These are phyloP conservation scores for Trifolium dubium DNA, from an alignment of 306 rosid species.

Conservation along the genomic window DNA sequence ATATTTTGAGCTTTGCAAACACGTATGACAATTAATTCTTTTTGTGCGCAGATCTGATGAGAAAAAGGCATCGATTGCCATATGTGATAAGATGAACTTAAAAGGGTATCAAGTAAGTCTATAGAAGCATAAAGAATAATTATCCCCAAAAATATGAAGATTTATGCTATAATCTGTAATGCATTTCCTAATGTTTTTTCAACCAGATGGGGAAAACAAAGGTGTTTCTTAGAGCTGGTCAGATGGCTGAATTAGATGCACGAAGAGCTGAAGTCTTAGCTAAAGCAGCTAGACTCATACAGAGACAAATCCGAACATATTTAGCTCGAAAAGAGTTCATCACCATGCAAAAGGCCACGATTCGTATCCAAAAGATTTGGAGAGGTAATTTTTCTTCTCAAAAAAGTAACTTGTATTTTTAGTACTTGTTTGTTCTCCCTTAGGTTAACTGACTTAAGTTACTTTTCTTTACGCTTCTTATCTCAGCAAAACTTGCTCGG, in stretches of 20 bases:
- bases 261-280: slow-evolving; percentile 84
- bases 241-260: slow-evolving; percentile 93
- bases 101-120: slow-evolving; percentile 82
- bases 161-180: slow-evolving; percentile 24
- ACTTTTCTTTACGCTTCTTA: slow-evolving; percentile 18
- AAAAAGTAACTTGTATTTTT: slow-evolving; percentile 10
- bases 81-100: slow-evolving; percentile 77
- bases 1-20: neutral
- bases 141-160: neutral
- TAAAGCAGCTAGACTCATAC: slow-evolving; percentile 70
- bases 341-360: slow-evolving; percentile 60
- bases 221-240: slow-evolving; percentile 91
- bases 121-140: slow-evolving; percentile 15
- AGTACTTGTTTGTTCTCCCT: neutral
- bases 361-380: slow-evolving; percentile 72
- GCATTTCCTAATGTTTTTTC: slow-evolving; percentile 20
- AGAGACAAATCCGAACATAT: slow-evolving; percentile 80
- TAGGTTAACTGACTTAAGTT: slow-evolving; percentile 27
- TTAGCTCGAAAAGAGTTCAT: slow-evolving; percentile 76
- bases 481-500: slow-evolving; percentile 74
- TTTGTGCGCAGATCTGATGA: slow-evolving; percentile 70
- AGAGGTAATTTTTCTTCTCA: slow-evolving; percentile 57
- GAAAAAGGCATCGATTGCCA: slow-evolving; percentile 74
- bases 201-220: slow-evolving; percentile 82
- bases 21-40: slow-evolving; percentile 25